phyloP scores from a whole-genome alignment of 1,139 yeast genomes.

The Diutina siamensis region DNA sequence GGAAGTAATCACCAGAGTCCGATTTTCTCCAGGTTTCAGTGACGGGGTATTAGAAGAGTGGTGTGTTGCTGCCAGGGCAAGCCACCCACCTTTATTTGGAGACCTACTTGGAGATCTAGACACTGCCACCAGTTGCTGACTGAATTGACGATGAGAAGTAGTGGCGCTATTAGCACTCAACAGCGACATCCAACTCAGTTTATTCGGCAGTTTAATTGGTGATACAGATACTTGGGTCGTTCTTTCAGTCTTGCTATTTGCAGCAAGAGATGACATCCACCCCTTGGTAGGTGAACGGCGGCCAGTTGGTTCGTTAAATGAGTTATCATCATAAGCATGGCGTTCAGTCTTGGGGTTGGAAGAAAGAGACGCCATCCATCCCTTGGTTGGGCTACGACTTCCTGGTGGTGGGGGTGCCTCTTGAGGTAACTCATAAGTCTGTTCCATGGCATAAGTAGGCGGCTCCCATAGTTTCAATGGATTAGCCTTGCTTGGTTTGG shows the following conservation, averaged over 20 bases:
- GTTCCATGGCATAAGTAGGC: background rate
- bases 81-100: background rate
- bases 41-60: background rate
- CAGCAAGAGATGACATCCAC: constrained; percentile 1
- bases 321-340: background rate
- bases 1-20: background rate
- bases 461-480: constrained; percentile 1
- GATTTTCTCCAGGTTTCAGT: too few species aligned
- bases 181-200: constrained; percentile 5
- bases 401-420: background rate
- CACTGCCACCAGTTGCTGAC: background rate
- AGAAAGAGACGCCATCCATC: constrained; percentile 3
- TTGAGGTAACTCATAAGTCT: background rate
- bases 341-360: background rate
- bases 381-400: background rate
- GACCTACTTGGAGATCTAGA: background rate
- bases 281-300: background rate
- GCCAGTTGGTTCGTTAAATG: background rate
- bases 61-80: background rate
- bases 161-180: constrained; percentile 1
- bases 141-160: background rate
- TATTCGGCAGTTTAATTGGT: background rate
- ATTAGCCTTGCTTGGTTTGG: background rate
- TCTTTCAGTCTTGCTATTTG: background rate
- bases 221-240: background rate